Evolutionary conservation across 768 basidiomycete species (phyloP), one percentile per base, ranked within the genome.

Genomic region (Suillus subluteus): DNA sequence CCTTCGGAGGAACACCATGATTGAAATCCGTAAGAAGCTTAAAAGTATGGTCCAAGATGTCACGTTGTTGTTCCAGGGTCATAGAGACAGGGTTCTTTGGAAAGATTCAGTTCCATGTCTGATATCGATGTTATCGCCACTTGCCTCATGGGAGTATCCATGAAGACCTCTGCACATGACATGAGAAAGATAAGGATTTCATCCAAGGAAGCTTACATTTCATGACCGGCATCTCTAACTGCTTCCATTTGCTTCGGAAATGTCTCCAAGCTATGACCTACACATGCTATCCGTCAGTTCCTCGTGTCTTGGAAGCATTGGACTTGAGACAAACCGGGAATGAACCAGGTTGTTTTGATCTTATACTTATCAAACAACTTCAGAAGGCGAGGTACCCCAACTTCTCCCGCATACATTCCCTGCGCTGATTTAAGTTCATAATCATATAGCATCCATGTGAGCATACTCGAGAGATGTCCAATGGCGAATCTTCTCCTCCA

Each of bases 321-420:
- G 43, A 66, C 38, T 21, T 3, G 54, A 15, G 44, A 69, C 63
- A 44, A 69, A 84, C 88, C 89, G 26, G 89, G 90, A 62, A 90
- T 90, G 75, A 90, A 91, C 88, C 89, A 91, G 6, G 89, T 89
- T 40, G 88, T 88, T 76, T 79, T 82, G 66, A 85, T 87, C 23
- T 81, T 78, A 75, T 88, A 90, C 76, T 90, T 91, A 41, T 82
- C 79, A 76, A 91, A 91, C 23, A 91, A 75, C 76, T 89, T 90
- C 66, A 91, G 78, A 3, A 92, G 79, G 13, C 90, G 84, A 4
- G 85, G 87, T 0, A 83, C 78, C 6, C 90, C 90, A 23, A 92
- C 88, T 72, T 91, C 89, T 23, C 90, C 90, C 0, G 90, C 88
- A 70, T 85, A 91, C 80, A 90, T 84, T 6, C 90, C 90, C 83